A percentile compares a stretch with the other conserved stretches of the same genome.
These are phyloP conservation scores for Sergeia podlipaevii DNA, from an alignment of 208 protist species.

Conservation along the genomic window DNA sequence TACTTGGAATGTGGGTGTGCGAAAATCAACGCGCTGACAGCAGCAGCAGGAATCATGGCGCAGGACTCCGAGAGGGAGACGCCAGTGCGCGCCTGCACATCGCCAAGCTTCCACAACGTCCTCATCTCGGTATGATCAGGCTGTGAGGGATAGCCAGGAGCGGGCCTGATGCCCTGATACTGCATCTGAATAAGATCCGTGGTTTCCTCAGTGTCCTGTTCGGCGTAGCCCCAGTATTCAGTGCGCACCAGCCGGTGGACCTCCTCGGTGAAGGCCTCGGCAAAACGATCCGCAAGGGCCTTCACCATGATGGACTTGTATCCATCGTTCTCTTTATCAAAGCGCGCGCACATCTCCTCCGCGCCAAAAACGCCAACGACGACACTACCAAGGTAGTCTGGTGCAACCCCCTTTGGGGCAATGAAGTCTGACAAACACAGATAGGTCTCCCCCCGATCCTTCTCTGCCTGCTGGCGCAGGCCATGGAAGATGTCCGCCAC, in stretches of 20 bases:
- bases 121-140: conserved; percentile 97
- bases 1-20: conserved; percentile 92
- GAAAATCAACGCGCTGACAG: conserved; percentile 94
- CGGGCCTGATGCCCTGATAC: conserved; percentile 96
- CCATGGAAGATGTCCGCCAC: conserved; percentile 63
- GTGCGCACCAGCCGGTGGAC: conserved; percentile 89
- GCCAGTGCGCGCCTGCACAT: conserved; percentile 48
- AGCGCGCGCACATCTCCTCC: conserved; percentile 74
- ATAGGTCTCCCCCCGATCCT: conserved; percentile 89
- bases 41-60: conserved; percentile 94
- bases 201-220: conserved; percentile 65
- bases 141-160: conserved; percentile 95
- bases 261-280: conserved; percentile 86
- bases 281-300: conserved; percentile 91
- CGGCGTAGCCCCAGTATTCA: conserved; percentile 92
- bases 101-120: conserved; percentile 83
- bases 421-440: conserved; percentile 93
- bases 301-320: conserved; percentile 94
- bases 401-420: conserved; percentile 76
- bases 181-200: conserved; percentile 93
- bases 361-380: conserved; percentile 89
- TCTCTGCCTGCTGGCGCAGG: conserved; percentile 93
- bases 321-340: conserved; percentile 88
- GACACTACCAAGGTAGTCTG: conserved; percentile 93
- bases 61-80: conserved; percentile 93